phyloP scores from a whole-genome alignment of 2,329 filamentous ascomycete genomes.

The Alternaria ventricosa region DNA sequence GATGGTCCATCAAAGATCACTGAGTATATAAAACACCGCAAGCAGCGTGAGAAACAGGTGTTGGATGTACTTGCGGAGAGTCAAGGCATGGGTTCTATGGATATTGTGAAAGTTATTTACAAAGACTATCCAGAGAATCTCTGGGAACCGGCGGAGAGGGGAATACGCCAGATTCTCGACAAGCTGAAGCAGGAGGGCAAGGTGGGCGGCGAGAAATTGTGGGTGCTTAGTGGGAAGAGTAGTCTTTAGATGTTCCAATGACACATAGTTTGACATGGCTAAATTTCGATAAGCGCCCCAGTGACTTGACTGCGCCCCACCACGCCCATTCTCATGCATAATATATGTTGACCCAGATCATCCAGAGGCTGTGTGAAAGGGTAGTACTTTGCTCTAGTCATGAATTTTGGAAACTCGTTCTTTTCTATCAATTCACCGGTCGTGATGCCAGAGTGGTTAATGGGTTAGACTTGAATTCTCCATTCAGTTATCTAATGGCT shows the following conservation, averaged over 20 bases:
- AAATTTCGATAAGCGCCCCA: not conserved
- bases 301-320: constrained; percentile 2
- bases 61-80: constrained; percentile 45
- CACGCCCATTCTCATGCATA: not conserved
- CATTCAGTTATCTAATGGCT: constrained; percentile 51
- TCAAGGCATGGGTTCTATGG: constrained; percentile 71
- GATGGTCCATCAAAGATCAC: constrained; percentile 73
- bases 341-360: not conserved
- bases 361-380: too few species aligned
- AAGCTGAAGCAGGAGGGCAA: constrained; percentile 80
- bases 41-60: constrained; percentile 69
- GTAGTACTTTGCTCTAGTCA: not conserved
- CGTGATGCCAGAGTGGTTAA: constrained; percentile 52
- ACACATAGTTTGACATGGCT: not conserved
- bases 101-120: constrained; percentile 90
- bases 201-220: constrained; percentile 55
- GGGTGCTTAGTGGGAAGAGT: constrained; percentile 44
- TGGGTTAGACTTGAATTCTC: constrained; percentile 51
- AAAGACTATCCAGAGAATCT: constrained; percentile 76
- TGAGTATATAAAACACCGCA: constrained; percentile 85
- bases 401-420: not conserved
- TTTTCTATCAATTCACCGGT: constrained; percentile 19
- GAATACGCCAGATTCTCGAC: constrained; percentile 76
- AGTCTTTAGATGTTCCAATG: constrained; percentile 29
- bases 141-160: constrained; percentile 76